phyloP scores from a whole-genome alignment of 805 yeast genomes.

The Metschnikowia reukaufii region DNA sequence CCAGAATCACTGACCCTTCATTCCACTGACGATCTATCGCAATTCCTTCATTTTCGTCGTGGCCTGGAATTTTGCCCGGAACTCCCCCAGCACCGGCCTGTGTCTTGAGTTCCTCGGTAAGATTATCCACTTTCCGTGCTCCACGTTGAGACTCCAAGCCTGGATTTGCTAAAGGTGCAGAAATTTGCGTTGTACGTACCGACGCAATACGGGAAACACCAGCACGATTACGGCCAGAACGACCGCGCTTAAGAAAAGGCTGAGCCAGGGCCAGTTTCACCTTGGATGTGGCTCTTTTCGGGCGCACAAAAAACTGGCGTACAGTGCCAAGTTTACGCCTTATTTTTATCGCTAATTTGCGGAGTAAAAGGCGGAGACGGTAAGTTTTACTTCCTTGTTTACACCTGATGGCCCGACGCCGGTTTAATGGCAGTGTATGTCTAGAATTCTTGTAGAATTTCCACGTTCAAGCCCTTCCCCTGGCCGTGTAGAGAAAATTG shows the following conservation, averaged over 20 bases:
- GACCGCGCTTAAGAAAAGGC: constrained; percentile 4
- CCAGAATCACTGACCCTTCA: constrained; percentile 6
- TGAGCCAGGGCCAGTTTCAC: constrained; percentile 4
- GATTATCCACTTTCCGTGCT: constrained; percentile 22
- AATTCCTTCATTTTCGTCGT: no score
- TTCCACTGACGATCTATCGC: no score
- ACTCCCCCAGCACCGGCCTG: constrained; percentile 16
- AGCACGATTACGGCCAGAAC: neutral
- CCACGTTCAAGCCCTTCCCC: constrained; percentile 17
- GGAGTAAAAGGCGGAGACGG: constrained; percentile 24
- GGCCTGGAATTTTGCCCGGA: no score
- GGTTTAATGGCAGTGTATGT: constrained; percentile 12
- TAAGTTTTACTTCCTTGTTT: constrained; percentile 35
- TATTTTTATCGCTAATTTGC: constrained; percentile 21
- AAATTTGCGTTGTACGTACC: constrained; percentile 17
- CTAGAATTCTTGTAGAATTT: no score
- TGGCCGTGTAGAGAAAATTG: constrained; percentile 43
- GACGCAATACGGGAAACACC: no score
- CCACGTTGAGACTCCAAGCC: constrained; percentile 29
- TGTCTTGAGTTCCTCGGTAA: constrained; percentile 16
- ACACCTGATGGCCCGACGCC: constrained; percentile 36
- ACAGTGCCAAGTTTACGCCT: constrained; percentile 21
- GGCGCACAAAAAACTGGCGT: constrained; percentile 13
- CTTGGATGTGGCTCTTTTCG: constrained; percentile 14
- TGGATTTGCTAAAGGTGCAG: constrained; percentile 37